Base-by-base conservation (phyloP, 2,329 filamentous ascomycete genomes). In the Colletotrichum agaves region DNA sequence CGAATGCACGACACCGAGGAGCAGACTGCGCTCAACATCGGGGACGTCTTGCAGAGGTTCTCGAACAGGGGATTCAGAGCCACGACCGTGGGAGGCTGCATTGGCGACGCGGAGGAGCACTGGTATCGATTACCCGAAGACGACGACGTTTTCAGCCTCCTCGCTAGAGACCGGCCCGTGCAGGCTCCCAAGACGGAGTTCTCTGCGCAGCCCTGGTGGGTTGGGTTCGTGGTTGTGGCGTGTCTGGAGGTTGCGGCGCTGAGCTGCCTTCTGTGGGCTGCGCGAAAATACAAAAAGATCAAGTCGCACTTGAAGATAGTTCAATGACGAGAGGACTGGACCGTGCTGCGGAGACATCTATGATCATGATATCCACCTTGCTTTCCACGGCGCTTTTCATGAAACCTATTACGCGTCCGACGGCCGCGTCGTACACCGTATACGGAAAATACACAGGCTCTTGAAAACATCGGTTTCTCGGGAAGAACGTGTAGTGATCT, bases 21-120 rank as follows among this genome's bases (percentile, higher is more conserved):
- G n/a, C 37, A 62, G 2, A 47, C 17, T 11, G 39, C 19, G 3
- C 60, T 46, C 31, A 39, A 10, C 4, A 21, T 62, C 1, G 39
- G 39, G 7, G 0, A 11, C 11, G 6, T 62, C 0, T 17, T 62
- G 5, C 37, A 37, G 4, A 23, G 10, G n/a, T 56, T 62, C 6
- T 13, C 17, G 2, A 3, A 12, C 4, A 56, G 44, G 27, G 60
- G 60, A 13, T 62, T 62, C 17, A 53, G 15, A 13, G 47, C 49
- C 5, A 44, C 8, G 19, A 56, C 60, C 4, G 49, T 62, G 15
- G 60, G 60, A 27, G 49, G 56, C 19, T 62, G 60, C 17, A 46
- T 56, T 27, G 27, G 27, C 8, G 60, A 62, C 13, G 35, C 12
- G 12, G 23, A 27, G 8, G 46, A 56, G 10, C 39, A 55, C 11